phyloP scores from a whole-genome alignment of 2,329 filamentous ascomycete species.

The Septoria linicola region DNA sequence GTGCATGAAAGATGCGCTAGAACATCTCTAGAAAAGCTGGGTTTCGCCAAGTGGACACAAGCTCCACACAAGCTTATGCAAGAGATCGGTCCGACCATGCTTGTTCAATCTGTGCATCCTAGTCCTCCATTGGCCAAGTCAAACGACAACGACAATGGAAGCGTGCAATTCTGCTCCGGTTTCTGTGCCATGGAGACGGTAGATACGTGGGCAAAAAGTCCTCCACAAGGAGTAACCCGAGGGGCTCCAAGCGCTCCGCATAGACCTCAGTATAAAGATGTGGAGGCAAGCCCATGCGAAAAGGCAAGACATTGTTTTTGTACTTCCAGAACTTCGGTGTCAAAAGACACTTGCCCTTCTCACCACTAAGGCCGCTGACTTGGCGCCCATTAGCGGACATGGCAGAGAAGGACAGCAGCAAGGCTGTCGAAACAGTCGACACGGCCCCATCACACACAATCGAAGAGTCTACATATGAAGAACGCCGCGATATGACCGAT shows the following conservation, averaged over 20 bases:
- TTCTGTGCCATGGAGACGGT: conserved; percentile 9
- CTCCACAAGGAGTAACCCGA: conserved; percentile 13
- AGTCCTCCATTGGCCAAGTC: not conserved
- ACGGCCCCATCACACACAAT: conserved; percentile 24
- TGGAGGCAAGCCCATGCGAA: not conserved
- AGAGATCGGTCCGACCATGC: conserved; percentile 17
- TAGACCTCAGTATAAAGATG: conserved; percentile 2
- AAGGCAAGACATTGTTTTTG: no score
- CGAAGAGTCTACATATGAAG: conserved; percentile 26
- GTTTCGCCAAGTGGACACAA: conserved; percentile 11
- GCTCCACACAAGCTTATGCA: conserved; percentile 15
- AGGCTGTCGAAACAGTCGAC: conserved; percentile 21
- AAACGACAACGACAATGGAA: not conserved
- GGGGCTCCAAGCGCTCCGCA: conserved; percentile 2
- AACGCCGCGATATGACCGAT: conserved; percentile 27
- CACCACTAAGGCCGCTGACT: not conserved
- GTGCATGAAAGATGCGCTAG: not conserved
- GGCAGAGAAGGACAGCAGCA: conserved; percentile 26
- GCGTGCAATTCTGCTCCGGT: not conserved
- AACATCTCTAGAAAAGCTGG: conserved; percentile 6
- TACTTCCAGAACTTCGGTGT: no score
- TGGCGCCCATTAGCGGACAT: conserved; percentile 11
- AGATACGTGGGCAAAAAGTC: not conserved
- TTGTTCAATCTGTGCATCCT: conserved; percentile 6
- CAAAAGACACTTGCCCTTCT: not conserved